Conservation (phyloP, 352 stramenopile species). For the Globisporangium splendens region DNA sequence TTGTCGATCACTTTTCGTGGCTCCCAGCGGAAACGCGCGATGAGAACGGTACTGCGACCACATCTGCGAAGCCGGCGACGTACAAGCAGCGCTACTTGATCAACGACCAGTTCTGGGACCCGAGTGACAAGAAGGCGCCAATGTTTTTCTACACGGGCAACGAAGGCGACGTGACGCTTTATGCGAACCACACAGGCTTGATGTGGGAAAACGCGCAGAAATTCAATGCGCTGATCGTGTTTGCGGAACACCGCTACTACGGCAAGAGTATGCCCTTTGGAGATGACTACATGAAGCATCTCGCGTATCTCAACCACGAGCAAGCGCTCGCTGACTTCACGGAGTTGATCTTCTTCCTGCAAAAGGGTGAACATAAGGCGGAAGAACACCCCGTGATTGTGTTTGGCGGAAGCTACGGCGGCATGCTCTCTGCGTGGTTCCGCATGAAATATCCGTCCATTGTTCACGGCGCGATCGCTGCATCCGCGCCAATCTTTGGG, state of each 20-base stretch:
- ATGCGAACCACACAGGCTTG: conserved; percentile 92
- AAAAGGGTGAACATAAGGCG: conserved; percentile 59
- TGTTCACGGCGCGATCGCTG: conserved; percentile 91
- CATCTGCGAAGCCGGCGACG: conserved; percentile 32
- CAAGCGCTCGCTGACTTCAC: conserved; percentile 94
- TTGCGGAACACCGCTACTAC: conserved; percentile 96
- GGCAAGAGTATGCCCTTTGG: conserved; percentile 86
- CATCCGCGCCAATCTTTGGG: conserved; percentile 91
- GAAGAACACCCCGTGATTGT: conserved; percentile 86
- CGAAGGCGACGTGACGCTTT: conserved; percentile 92
- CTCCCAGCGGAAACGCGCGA: conserved; percentile 12
- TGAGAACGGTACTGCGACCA: conserved; percentile 3
- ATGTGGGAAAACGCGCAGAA: conserved; percentile 92
- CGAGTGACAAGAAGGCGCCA: conserved; percentile 53
- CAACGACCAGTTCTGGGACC: conserved; percentile 83
- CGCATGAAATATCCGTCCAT: conserved; percentile 95
- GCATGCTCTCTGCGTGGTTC: conserved; percentile 94
- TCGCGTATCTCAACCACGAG: conserved; percentile 85
- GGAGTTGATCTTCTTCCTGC: conserved; percentile 83
- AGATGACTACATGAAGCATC: conserved; percentile 54
- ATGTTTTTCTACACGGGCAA: conserved; percentile 96
- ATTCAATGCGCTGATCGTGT: conserved; percentile 91
- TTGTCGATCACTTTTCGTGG: conserved; percentile 89
- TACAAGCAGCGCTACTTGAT: conserved; percentile 90
- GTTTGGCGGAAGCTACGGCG: conserved; percentile 95